Conservation (phyloP, 2,329 filamentous ascomycete genomes). For the Botrytis squamosa region DNA sequence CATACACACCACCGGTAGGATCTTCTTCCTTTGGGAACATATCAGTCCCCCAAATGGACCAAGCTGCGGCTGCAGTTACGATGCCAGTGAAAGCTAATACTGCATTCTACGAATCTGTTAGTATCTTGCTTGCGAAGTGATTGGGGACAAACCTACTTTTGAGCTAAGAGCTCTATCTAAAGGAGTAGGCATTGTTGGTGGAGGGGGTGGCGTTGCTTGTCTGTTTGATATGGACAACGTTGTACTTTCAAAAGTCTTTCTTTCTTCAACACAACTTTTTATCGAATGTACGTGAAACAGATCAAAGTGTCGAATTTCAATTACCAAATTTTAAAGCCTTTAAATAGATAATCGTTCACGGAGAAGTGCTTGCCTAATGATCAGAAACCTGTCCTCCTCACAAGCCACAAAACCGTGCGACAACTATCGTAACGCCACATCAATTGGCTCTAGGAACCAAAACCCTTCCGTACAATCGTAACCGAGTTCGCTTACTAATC, state of each 20-base stretch:
- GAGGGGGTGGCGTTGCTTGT: constrained; percentile 16
- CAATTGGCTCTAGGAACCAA: background rate
- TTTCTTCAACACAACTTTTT: background rate
- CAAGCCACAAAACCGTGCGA: background rate
- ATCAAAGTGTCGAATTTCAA: background rate
- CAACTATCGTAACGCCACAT: constrained; percentile 3
- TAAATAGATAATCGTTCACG: background rate
- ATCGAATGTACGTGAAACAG: background rate
- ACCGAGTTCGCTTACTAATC: constrained; percentile 26
- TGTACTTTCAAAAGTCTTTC: background rate
- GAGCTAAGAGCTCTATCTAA: constrained; percentile 69
- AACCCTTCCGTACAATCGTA: constrained; percentile 20
- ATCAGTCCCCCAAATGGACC: constrained; percentile 78
- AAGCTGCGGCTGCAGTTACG: constrained; percentile 76
- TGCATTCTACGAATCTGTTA: constrained; percentile 54
- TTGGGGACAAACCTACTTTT: constrained; percentile 51
- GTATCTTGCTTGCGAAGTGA: background rate
- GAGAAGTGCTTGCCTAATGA: constrained; percentile 8
- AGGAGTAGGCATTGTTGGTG: constrained; percentile 61
- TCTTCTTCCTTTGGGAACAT: constrained; percentile 75
- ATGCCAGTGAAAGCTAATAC: constrained; percentile 77
- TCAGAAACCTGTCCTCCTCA: background rate
- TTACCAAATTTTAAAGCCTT: background rate
- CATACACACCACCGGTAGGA: constrained; percentile 66
- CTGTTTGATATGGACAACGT: background rate